Evolutionary conservation across 345 rosid genomes (phyloP).

Genomic region (Limnanthes douglasii): DNA sequence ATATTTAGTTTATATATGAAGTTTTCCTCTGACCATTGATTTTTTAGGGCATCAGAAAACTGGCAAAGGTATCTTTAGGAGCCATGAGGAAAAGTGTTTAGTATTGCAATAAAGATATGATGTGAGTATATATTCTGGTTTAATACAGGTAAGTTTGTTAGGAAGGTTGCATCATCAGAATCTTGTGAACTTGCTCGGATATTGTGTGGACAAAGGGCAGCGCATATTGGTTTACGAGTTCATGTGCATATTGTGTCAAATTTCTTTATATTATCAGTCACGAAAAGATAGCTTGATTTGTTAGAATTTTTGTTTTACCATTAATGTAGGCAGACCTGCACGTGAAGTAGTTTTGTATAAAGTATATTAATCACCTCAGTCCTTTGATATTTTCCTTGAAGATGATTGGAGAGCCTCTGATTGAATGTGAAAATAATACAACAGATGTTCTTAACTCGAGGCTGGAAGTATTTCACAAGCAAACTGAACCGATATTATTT

Average conservation of each 20-base stretch:
- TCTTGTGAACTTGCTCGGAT: slow-evolving; percentile 89
- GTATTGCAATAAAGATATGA: neutral
- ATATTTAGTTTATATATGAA: too few species aligned
- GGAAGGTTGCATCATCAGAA: slow-evolving; percentile 94
- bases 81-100: neutral
- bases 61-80: neutral
- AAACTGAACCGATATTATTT: slow-evolving; percentile 60
- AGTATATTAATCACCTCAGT: too few species aligned
- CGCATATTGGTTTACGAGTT: slow-evolving; percentile 75
- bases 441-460: slow-evolving; percentile 81
- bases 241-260: slow-evolving; percentile 57
- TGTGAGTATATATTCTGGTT: too few species aligned
- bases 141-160: slow-evolving; percentile 63
- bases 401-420: slow-evolving; percentile 84
- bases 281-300: too few species aligned
- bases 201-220: slow-evolving; percentile 74
- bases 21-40: too few species aligned
- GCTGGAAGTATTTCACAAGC: slow-evolving; percentile 81
- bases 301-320: too few species aligned
- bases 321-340: too few species aligned
- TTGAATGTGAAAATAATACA: slow-evolving; percentile 86
- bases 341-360: too few species aligned
- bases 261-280: neutral
- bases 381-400: slow-evolving; percentile 12
- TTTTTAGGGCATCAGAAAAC: too few species aligned